These are phyloP conservation scores for Trichoderma harzianum DNA, from an alignment of 2,329 filamentous ascomycete species.

Conservation along the genomic window DNA sequence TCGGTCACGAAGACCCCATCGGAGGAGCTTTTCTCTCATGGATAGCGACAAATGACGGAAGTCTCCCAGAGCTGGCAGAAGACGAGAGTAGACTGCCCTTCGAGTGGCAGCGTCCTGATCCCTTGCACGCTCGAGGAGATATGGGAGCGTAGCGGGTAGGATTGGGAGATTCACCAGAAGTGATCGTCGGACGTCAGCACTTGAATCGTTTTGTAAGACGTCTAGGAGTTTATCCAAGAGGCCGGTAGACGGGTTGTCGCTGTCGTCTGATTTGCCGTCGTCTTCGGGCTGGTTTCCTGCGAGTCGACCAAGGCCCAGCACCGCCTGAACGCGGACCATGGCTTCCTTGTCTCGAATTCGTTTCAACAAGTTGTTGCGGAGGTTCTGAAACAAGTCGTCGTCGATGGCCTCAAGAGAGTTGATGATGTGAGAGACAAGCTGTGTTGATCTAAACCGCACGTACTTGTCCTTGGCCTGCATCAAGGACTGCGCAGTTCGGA, in stretches of 20 bases:
- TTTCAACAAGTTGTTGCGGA: conserved; percentile 76
- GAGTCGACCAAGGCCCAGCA: conserved; percentile 81
- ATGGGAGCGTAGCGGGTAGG: conserved; percentile 75
- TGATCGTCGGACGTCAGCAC: conserved; percentile 85
- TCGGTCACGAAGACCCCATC: conserved; percentile 91
- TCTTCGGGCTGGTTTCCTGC: conserved; percentile 74
- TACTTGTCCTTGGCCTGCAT: conserved; percentile 87
- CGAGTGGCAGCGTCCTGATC: conserved; percentile 84
- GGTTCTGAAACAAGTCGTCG: conserved; percentile 80
- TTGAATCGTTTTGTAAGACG: conserved; percentile 88
- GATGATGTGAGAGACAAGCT: conserved; percentile 85
- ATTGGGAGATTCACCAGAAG: conserved; percentile 89
- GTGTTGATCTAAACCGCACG: conserved; percentile 83
- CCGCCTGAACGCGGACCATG: conserved; percentile 86
- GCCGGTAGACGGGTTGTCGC: conserved; percentile 62
- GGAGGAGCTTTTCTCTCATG: conserved; percentile 90
- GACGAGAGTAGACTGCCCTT: conserved; percentile 78
- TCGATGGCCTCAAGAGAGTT: conserved; percentile 91
- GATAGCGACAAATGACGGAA: conserved; percentile 90
- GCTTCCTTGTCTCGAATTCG: conserved; percentile 91
- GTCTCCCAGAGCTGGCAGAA: conserved; percentile 86
- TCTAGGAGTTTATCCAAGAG: conserved; percentile 81
- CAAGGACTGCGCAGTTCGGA: conserved; percentile 71
- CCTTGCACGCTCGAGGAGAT: conserved; percentile 83
- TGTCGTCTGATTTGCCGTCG: conserved; percentile 66